Conservation (phyloP, 1,284 basidiomycete species). For the Athelia psychrophila region DNA sequence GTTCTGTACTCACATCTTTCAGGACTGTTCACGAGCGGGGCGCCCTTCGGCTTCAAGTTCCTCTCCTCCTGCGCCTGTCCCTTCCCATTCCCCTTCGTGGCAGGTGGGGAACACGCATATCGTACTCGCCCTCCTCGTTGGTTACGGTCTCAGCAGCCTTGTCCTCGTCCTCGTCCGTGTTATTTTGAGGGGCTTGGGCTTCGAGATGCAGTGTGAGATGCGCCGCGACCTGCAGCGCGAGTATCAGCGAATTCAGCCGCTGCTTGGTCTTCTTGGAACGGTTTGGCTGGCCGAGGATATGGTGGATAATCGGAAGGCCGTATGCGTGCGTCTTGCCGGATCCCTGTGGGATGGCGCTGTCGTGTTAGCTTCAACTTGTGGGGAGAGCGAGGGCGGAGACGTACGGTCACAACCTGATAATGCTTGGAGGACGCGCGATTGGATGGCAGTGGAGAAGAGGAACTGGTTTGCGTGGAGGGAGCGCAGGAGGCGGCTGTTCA, state of each 20-base stretch:
- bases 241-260: conserved; percentile 71
- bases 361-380: conserved; percentile 5
- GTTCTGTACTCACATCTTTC: too few relatives aligned
- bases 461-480: conserved; percentile 75
- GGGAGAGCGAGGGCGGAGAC: neutral
- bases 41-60: conserved; percentile 27
- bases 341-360: conserved; percentile 64
- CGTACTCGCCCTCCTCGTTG: conserved; percentile 21
- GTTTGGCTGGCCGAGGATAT: conserved; percentile 59
- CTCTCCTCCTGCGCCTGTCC: conserved; percentile 19
- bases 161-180: too few relatives aligned
- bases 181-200: too few relatives aligned
- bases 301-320: conserved; percentile 84
- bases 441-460: conserved; percentile 83
- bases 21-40: conserved; percentile 77
- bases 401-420: conserved; percentile 54
- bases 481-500: conserved; percentile 70
- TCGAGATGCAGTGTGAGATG: conserved; percentile 70
- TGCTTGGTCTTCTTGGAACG: conserved; percentile 41
- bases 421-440: conserved; percentile 72
- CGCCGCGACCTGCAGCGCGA: conserved; percentile 89
- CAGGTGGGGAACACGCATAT: conserved; percentile 4
- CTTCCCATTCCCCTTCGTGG: conserved; percentile 22
- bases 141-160: conserved; percentile 23
- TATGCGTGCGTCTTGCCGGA: conserved; percentile 98